Percentiles rank a stretch among this genome's conserved stretches.
Conservation (phyloP, 495 filamentous ascomycete species). For the Talaromyces wortmannii region DNA sequence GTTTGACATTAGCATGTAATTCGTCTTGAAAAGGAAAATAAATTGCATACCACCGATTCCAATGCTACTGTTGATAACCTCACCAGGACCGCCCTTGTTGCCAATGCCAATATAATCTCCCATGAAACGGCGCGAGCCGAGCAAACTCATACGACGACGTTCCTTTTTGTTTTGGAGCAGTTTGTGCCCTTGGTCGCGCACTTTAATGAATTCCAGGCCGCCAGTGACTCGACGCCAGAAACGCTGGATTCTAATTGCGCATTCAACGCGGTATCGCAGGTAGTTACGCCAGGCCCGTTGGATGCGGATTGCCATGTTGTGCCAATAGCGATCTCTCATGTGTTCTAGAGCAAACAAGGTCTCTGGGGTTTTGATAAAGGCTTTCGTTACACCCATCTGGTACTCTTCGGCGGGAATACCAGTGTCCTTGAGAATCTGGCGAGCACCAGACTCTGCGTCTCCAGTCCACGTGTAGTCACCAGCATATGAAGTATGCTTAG, state of each 20-base stretch:
- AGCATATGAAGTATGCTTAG: constrained; percentile 89
- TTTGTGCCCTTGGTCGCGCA: constrained; percentile 86
- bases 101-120: constrained; percentile 92
- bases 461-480: constrained; percentile 96
- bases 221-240: constrained; percentile 91
- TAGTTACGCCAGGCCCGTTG: constrained; percentile 98
- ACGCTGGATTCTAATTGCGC: constrained; percentile 87
- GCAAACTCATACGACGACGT: constrained; percentile 77
- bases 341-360: constrained; percentile 95
- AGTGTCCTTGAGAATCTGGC: constrained; percentile 92
- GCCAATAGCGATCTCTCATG: constrained; percentile 97
- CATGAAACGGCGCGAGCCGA: constrained; percentile 87
- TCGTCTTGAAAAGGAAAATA: neutral
- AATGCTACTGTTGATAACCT: constrained; percentile 68
- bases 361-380: constrained; percentile 98
- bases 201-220: constrained; percentile 76
- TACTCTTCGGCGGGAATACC: constrained; percentile 92
- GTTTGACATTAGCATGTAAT: constrained; percentile 14
- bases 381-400: constrained; percentile 95
- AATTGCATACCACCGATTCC: constrained; percentile 43
- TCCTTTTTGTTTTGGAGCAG: constrained; percentile 83
- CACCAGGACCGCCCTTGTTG: constrained; percentile 72
- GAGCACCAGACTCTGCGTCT: constrained; percentile 77
- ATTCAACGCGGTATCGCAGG: constrained; percentile 83
- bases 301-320: constrained; percentile 98